Conservation (phyloP, 768 basidiomycete species). For the Boletus coccyginus region DNA sequence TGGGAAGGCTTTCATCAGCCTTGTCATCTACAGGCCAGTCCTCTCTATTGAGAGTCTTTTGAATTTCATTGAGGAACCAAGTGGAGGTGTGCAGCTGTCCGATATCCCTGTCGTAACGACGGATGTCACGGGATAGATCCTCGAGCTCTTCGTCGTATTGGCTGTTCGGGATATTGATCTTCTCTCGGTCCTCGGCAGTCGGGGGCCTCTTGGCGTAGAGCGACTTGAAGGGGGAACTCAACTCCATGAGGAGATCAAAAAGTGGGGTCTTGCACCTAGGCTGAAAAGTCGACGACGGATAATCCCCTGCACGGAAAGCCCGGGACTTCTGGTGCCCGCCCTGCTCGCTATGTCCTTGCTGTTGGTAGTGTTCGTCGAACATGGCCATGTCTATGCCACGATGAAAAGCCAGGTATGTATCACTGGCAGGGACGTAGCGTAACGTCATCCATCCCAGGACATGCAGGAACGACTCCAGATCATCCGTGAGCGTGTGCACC, state of each 20-base stretch:
- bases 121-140: too few species aligned
- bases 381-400: not conserved
- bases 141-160: too few species aligned
- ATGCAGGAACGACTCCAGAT: conserved; percentile 32
- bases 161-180: too few species aligned
- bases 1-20: too few species aligned
- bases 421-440: not conserved
- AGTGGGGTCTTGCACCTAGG: not conserved
- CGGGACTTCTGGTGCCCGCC: too few species aligned
- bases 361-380: not conserved
- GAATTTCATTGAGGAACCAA: not conserved
- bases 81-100: too few species aligned
- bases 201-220: too few species aligned
- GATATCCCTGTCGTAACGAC: too few species aligned
- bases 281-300: not conserved
- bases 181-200: too few species aligned
- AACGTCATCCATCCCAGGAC: not conserved
- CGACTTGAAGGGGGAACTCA: not conserved
- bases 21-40: too few species aligned
- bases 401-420: not conserved
- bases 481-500: conserved; percentile 18
- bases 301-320: not conserved
- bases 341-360: too few species aligned
- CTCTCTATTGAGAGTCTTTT: not conserved
- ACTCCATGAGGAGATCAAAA: not conserved